Evolutionary conservation across 257 asterid species (phyloP), one percentile per base, ranked within the genome.

Genomic region (Marsdenia floribunda): DNA sequence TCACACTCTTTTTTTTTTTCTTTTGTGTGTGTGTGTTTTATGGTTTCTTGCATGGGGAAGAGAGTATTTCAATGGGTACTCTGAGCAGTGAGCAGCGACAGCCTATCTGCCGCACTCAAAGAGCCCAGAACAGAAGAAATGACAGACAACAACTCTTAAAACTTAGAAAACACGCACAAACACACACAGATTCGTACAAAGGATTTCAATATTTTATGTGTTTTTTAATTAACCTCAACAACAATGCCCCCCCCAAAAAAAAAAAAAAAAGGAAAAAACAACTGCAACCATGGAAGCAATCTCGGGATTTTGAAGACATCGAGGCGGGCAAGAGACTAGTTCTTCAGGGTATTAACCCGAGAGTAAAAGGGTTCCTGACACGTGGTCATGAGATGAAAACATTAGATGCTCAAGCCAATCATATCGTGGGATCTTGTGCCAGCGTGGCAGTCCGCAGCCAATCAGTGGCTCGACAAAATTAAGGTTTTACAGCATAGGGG

Each of bases 391-490:
- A 46, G 63, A 74, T 79, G 76, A 71, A 2, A n/a, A 22, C 38
- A 50, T 44, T 37, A 46, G 73, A 83, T 35, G 54, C n/a, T 37
- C 21, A 61, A 85, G 77, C 96, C 93, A 92, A 90, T 92, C 91
- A 88, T 86, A 75, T 83, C 65, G 88, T 86, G 87, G 96, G 91
- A 88, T 89, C 96, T 87, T 55, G 88, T 19, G 82, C 87, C 88
- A 64, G 69, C 93, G 88, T 91, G 97, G 91, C 91, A 80, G 82
- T 52, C 55, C 52, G 71, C 83, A 87, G 78, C 93, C 96, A 90
- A 87, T 90, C 89, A 83, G 81, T 80, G 83, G 63, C 83, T 92
- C 97, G 96, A 92, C 77, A 72, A 88, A 85, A 88, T 92, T 92
- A 90, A 92, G 97, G 96, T 90, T 44, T 78, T 85, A 26, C 84